Percentiles rank a stretch among this genome's conserved stretches.
These are phyloP conservation scores for Lyophyllum semitale DNA, from an alignment of 768 basidiomycete genomes.

Conservation along the genomic window DNA sequence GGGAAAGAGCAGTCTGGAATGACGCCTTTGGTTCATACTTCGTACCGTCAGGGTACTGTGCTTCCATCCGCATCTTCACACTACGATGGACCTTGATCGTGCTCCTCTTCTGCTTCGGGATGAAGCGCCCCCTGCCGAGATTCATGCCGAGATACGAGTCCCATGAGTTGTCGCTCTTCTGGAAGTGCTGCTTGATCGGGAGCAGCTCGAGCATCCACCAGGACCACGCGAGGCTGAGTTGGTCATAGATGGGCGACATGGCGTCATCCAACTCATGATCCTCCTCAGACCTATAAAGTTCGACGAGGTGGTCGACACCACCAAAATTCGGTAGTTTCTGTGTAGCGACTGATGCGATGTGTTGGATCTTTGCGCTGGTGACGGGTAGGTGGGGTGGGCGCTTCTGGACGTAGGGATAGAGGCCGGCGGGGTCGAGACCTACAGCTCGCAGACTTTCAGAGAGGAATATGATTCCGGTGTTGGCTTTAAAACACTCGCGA, in stretches of 20 bases:
- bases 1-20: slow-evolving; percentile 20
- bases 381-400: slow-evolving; percentile 43
- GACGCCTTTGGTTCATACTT: slow-evolving; percentile 36
- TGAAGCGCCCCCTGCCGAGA: slow-evolving; percentile 27
- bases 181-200: slow-evolving; percentile 23
- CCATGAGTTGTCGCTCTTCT: slow-evolving; percentile 18
- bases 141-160: slow-evolving; percentile 17
- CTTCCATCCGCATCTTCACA: slow-evolving; percentile 37
- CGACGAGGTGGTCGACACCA: slow-evolving; percentile 21
- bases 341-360: slow-evolving; percentile 30
- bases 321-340: background rate
- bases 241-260: slow-evolving; percentile 47
- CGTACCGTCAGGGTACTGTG: slow-evolving; percentile 18
- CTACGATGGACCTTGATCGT: slow-evolving; percentile 33
- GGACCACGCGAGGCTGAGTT: slow-evolving; percentile 34
- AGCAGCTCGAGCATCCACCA: slow-evolving; percentile 39
- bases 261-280: slow-evolving; percentile 54
- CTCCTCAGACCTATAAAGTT: slow-evolving; percentile 36
- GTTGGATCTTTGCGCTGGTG: slow-evolving; percentile 13
- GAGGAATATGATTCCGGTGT: background rate
- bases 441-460: background rate
- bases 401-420: slow-evolving; percentile 35
- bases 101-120: slow-evolving; percentile 26
- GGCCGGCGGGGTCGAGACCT: slow-evolving; percentile 33
- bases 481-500: background rate